Evolutionary conservation across 164 flowering plant species (phyloP).

Genomic region (Amborella trichopoda): DNA sequence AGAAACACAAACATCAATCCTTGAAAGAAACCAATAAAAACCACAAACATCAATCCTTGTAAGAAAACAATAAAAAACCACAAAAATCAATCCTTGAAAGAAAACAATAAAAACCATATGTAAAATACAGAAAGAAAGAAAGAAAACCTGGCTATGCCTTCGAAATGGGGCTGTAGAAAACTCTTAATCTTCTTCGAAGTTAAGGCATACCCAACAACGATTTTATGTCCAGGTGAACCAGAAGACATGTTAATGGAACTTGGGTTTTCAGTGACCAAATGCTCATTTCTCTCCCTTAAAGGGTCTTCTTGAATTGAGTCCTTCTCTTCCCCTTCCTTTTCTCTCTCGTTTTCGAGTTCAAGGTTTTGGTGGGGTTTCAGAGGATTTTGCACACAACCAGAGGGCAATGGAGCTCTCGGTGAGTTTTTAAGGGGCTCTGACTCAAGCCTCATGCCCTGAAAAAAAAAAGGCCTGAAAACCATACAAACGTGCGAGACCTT

Average conservation of each 20-base stretch:
- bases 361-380: background rate
- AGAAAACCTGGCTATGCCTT: slow-evolving; percentile 39
- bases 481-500: background rate
- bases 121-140: background rate
- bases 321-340: slow-evolving; percentile 11
- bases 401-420: background rate
- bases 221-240: slow-evolving; percentile 13
- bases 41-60: no score
- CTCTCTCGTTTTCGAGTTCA: slow-evolving; percentile 3
- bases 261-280: slow-evolving; percentile 2
- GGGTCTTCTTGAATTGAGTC: no score
- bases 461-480: background rate
- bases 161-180: slow-evolving; percentile 54
- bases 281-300: slow-evolving; percentile 8
- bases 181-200: slow-evolving; percentile 65
- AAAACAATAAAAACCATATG: no score
- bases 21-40: no score
- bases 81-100: no score
- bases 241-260: background rate
- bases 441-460: slow-evolving; percentile 28
- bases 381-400: background rate
- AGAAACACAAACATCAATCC: no score
- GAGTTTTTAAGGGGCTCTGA: slow-evolving; percentile 11
- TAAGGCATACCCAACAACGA: slow-evolving; percentile 60
- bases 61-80: no score